Evolutionary conservation across 108 stramenopile species (phyloP).

Genomic region (Bacterosira constricta): DNA sequence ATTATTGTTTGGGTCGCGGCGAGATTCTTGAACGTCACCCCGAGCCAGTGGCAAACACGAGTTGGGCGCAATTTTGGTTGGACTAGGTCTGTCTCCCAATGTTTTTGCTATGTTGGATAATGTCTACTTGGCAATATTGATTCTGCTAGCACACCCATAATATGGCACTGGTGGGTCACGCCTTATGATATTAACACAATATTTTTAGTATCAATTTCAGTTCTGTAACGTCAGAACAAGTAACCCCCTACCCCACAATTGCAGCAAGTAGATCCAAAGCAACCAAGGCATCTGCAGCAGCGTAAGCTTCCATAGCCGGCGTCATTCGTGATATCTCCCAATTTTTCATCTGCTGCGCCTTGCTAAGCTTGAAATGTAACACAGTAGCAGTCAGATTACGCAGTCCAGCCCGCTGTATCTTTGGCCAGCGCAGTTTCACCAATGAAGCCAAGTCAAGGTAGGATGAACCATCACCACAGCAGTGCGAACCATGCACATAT

Average conservation of each 20-base stretch:
- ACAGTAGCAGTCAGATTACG: not conserved
- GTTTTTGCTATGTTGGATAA: too few species aligned
- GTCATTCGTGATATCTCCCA: slow-evolving; percentile 6
- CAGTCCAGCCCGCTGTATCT: not conserved
- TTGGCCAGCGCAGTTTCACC: slow-evolving; percentile 1
- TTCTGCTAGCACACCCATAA: too few species aligned
- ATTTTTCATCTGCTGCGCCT: slow-evolving; percentile 25
- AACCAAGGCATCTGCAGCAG: slow-evolving; percentile 7
- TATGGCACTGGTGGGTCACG: not conserved
- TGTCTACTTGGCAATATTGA: too few species aligned
- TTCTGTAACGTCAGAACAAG: too few species aligned
- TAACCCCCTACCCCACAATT: not conserved
- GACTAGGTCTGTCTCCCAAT: too few species aligned
- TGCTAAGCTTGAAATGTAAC: not conserved
- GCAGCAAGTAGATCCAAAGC: not conserved
- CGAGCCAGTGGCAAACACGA: too few species aligned
- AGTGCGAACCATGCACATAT: not conserved
- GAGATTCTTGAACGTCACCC: too few species aligned
- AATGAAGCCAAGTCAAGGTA: slow-evolving; percentile 1
- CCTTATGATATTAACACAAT: not conserved
- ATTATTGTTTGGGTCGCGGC: too few species aligned
- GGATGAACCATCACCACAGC: not conserved
- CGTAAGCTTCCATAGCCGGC: slow-evolving; percentile 6
- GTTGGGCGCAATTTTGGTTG: too few species aligned
- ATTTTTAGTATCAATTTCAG: too few species aligned